Conservation (phyloP, 805 yeast species). For the Kazachstania viticola region DNA sequence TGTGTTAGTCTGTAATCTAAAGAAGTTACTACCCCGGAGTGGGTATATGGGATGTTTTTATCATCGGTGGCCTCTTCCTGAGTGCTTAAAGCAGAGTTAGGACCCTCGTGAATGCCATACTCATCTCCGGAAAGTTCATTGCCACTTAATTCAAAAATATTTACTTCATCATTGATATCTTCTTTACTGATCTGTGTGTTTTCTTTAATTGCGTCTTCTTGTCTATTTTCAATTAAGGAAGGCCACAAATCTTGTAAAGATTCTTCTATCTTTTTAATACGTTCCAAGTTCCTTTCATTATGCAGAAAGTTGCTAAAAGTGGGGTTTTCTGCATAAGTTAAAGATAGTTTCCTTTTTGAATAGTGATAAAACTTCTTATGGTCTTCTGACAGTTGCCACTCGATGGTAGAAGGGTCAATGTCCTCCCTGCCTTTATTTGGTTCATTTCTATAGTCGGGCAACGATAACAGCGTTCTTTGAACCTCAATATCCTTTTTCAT, state of each 20-base stretch:
- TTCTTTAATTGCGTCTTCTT: background rate
- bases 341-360: background rate
- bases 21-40: slow-evolving; percentile 3
- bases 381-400: slow-evolving; percentile 32
- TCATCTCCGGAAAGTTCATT: too few species aligned
- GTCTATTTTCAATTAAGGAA: slow-evolving; percentile 10
- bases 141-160: background rate
- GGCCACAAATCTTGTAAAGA: slow-evolving; percentile 23
- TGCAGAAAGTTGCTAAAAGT: slow-evolving; percentile 13
- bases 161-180: background rate
- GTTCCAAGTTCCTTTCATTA: slow-evolving; percentile 12
- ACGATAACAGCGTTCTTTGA: slow-evolving; percentile 35
- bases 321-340: slow-evolving; percentile 5
- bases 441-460: slow-evolving; percentile 22
- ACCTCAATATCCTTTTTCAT: slow-evolving; percentile 47
- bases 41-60: background rate
- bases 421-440: slow-evolving; percentile 19
- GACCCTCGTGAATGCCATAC: background rate
- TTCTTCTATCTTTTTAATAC: slow-evolving; percentile 26
- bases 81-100: too few species aligned
- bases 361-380: background rate
- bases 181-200: background rate
- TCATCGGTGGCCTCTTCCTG: background rate
- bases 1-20: slow-evolving; percentile 16
- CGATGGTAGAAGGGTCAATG: background rate